phyloP scores from a whole-genome alignment of 495 filamentous ascomycete genomes.

The Filosporella fistucella region DNA sequence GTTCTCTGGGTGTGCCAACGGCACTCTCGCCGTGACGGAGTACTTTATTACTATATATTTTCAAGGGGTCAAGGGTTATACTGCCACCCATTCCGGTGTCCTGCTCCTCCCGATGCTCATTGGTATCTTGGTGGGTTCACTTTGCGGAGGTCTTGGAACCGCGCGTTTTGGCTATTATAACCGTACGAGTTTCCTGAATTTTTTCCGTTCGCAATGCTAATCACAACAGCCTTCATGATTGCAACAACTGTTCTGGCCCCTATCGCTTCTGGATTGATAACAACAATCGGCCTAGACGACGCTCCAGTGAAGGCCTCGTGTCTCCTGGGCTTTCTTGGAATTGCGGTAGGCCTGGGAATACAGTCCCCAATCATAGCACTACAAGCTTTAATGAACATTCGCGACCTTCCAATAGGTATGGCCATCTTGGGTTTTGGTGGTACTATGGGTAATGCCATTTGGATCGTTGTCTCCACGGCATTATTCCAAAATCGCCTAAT shows the following conservation, averaged over 20 bases:
- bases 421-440: too few species aligned
- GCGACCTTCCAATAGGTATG: constrained; percentile 54
- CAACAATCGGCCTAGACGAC: constrained; percentile 49
- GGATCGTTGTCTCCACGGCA: too few species aligned
- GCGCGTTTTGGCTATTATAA: too few species aligned
- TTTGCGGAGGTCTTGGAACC: too few species aligned
- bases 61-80: constrained; percentile 58
- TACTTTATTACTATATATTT: constrained; percentile 50
- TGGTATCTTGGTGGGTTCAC: too few species aligned
- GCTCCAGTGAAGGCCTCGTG: constrained; percentile 54
- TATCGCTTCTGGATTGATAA: constrained; percentile 61
- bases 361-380: constrained; percentile 59
- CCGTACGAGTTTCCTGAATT: too few species aligned
- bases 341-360: constrained; percentile 64
- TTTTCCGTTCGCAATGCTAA: constrained; percentile 37
- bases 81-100: constrained; percentile 74
- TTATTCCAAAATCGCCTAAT: constrained; percentile 51
- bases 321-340: constrained; percentile 61
- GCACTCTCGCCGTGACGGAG: constrained; percentile 60
- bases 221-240: constrained; percentile 37
- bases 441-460: too few species aligned
- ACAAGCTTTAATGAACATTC: constrained; percentile 41
- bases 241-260: constrained; percentile 19
- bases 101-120: constrained; percentile 48
- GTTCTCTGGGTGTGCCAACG: constrained; percentile 48